phyloP scores from a whole-genome alignment of 2,329 filamentous ascomycete species.

The Fusarium pilosicola region DNA sequence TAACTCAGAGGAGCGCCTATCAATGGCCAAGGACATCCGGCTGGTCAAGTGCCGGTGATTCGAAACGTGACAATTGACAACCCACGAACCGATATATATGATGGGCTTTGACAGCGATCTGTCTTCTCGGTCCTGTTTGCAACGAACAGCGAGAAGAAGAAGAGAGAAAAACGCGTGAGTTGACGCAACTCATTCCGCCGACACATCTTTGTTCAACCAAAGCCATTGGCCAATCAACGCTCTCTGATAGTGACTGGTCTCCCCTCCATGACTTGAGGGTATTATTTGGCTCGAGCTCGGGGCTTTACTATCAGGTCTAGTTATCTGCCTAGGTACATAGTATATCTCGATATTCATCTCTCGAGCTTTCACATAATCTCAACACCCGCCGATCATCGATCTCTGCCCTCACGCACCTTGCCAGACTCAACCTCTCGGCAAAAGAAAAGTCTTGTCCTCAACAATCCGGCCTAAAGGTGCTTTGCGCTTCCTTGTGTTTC shows the following conservation, averaged over 20 bases:
- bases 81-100: neutral
- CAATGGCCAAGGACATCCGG: constrained; percentile 1
- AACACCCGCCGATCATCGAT: constrained; percentile 14
- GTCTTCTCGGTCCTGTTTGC: constrained; percentile 40
- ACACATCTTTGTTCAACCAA: constrained; percentile 35
- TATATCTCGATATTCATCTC: constrained; percentile 31
- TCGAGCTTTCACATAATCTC: constrained; percentile 35
- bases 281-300: constrained; percentile 35
- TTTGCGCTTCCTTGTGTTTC: constrained; percentile 38
- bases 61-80: neutral
- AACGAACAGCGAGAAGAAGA: constrained; percentile 32
- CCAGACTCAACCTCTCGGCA: constrained; percentile 11
- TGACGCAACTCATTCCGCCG: constrained; percentile 40
- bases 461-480: constrained; percentile 42
- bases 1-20: constrained; percentile 15
- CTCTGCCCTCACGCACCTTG: neutral
- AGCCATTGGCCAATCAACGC: constrained; percentile 49
- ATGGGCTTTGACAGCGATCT: neutral
- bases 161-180: constrained; percentile 1
- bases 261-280: constrained; percentile 35
- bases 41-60: constrained; percentile 19
- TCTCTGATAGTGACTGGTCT: constrained; percentile 42
- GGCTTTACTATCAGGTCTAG: constrained; percentile 25
- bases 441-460: constrained; percentile 38
- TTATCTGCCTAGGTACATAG: constrained; percentile 9